Evolutionary conservation across 345 rosid species (phyloP).

Genomic region (Triadica sebifera): DNA sequence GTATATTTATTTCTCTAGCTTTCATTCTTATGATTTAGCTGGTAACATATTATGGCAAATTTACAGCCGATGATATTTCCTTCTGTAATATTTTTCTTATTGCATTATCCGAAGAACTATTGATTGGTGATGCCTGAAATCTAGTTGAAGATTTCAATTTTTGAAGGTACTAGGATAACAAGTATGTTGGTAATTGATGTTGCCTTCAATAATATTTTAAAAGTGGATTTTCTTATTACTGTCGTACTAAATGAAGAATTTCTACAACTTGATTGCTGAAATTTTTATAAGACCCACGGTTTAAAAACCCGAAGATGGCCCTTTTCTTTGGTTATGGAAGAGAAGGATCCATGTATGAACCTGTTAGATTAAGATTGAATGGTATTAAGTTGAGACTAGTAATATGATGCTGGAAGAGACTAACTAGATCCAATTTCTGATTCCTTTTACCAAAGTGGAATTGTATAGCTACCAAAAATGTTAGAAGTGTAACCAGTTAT

Average conservation of each 20-base stretch:
- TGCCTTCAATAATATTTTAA: not conserved
- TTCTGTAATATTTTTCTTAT: not conserved
- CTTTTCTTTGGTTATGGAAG: not conserved
- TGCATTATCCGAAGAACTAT: not conserved
- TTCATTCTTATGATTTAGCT: not conserved
- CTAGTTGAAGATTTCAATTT: not conserved
- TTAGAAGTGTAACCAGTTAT: not conserved
- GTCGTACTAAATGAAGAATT: not conserved
- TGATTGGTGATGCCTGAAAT: not conserved
- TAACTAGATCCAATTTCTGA: not conserved
- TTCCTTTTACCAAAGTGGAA: too few relatives aligned
- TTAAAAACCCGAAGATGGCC: too few relatives aligned
- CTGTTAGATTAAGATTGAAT: not conserved
- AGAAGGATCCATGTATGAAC: not conserved
- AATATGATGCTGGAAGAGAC: not conserved
- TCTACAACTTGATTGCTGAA: not conserved
- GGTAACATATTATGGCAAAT: not conserved
- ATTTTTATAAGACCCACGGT: not conserved
- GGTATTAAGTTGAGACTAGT: not conserved
- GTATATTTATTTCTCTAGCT: slow-evolving; percentile 33
- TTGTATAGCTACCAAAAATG: not conserved
- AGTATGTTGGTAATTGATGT: not conserved
- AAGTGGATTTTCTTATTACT: not conserved
- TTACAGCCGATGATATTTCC: not conserved
- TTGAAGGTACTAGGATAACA: not conserved